Base-by-base conservation (phyloP, 257 asterid genomes). In the Lithospermum erythrorhizon region DNA sequence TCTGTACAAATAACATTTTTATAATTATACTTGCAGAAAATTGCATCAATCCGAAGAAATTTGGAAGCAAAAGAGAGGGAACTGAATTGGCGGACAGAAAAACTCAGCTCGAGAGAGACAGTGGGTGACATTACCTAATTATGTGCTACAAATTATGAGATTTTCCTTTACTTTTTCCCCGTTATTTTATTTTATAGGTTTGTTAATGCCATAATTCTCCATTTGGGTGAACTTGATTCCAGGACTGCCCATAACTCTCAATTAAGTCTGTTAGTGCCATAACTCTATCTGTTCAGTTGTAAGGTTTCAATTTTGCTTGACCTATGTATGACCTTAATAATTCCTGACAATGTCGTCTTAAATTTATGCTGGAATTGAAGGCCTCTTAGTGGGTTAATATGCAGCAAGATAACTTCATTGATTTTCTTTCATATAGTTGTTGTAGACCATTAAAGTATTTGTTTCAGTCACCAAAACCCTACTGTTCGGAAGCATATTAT, bases 21-120 rank as follows among this genome's bases (percentile, higher is more conserved):
- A 20, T 55, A 22, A 27, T 14, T 76, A 59, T 65, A 45, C 61
- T 70, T 74, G 77, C 90, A 90, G 97, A 70, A 83, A 75, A 82
- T 81, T 69, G 85, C 81, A 67, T 77, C 76, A 57, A 55, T 72
- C 13, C 73, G 76, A 72, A 75, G 48, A 62, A 68, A 68, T 59
- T 54, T 87, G 61, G 94, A 80, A 87, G 75, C 22, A 68, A 82
- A 83, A 74, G 96, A 82, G 68, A 78, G 72, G 63, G 86, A 83
- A 63, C 66, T 90, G 59, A 66, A 5, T 63, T 54, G 65, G 25
- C 78, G 83, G 75, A 65, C 84, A 5, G 96, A 87, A 73, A 83
- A 76, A 76, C 79, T 90, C 71, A 79, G 68, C 32, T 53, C 86
- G 52, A 81, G 77, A 83, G 97, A 90, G 79, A 78, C 74, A 57